phyloP scores from a whole-genome alignment of 2,329 filamentous ascomycete genomes.

The Monilinia vaccinii-corymbosi region DNA sequence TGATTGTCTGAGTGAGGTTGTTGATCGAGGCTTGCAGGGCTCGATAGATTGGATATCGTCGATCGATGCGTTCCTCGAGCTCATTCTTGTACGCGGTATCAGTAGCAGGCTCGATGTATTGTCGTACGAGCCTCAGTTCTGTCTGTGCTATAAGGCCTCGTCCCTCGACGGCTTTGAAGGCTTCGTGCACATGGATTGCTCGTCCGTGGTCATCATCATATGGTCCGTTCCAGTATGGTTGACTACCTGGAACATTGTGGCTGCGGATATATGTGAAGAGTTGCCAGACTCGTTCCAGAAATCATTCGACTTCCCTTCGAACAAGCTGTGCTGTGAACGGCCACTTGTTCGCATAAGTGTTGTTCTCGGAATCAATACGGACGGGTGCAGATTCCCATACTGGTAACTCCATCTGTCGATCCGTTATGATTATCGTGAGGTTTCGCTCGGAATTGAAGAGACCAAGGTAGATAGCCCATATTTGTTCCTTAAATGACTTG shows the following conservation, averaged over 20 bases:
- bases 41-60: slow-evolving; percentile 2
- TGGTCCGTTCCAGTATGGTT: slow-evolving; percentile 3
- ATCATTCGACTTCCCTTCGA: not conserved
- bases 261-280: not conserved
- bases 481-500: not conserved
- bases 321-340: not conserved
- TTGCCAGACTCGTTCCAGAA: not conserved
- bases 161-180: not conserved
- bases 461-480: slow-evolving; percentile 6
- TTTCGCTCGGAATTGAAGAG: slow-evolving; percentile 7
- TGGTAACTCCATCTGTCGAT: not conserved
- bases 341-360: slow-evolving; percentile 1
- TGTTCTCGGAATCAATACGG: not conserved
- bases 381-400: not conserved
- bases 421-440: not conserved
- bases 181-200: slow-evolving; percentile 6
- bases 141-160: not conserved
- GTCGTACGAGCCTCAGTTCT: not conserved
- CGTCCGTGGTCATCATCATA: slow-evolving; percentile 8
- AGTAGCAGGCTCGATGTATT: not conserved
- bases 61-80: slow-evolving; percentile 5
- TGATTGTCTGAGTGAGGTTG: not conserved
- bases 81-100: not conserved
- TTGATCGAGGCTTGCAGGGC: slow-evolving; percentile 3
- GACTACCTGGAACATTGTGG: not conserved